Evolutionary conservation across 2,329 filamentous ascomycete species (phyloP), one percentile per base, ranked within the genome.

Genomic region (Parascedosporium putredinis): DNA sequence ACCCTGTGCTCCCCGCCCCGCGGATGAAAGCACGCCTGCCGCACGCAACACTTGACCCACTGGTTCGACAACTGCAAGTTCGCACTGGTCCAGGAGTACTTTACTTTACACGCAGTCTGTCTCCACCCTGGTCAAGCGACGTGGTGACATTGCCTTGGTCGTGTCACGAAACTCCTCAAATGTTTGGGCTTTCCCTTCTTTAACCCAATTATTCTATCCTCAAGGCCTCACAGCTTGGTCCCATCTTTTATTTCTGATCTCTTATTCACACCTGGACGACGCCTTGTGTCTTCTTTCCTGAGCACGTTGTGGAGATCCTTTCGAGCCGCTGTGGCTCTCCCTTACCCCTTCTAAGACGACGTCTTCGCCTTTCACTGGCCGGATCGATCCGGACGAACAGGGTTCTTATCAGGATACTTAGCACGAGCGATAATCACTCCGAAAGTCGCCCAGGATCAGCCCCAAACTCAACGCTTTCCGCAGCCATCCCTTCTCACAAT

Each of bases 391-490:
- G 16, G 38, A 42, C 20, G 38, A 42, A 20, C 38, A 42, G 38
- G 38, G 38, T 16, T 42, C 38, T 42, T 42, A 42, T 42, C 38
- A 20, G 38, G 38, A 42, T 20, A 42, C 38, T 20, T 18, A n/a
- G 12, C 27, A 31, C 6, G 27, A 42, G 38, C 38, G 16, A 42
- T 23, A 20, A 42, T 42, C 38, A 20, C 38, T 20, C 38, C 38
- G 38, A 42, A 42, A 20, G 23, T 42, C 38, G 38, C 38, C 38
- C 20, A 42, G n/a, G n/a, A n/a, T n/a, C n/a, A n/a, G n/a, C n/a
- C n/a, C n/a, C n/a, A n/a, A n/a, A n/a, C n/a, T n/a, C 33, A 36
- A 14, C 7, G 7, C 33, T 36, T 36, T 36, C n/a, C n/a, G 33
- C 10, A 36, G 8, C 20, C 20, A 16, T 36, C 16, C 44, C 44